Evolutionary conservation across 179 eudicot genomes (phyloP), one percentile per base, ranked within the genome.

Genomic region (Kewa caespitosa): DNA sequence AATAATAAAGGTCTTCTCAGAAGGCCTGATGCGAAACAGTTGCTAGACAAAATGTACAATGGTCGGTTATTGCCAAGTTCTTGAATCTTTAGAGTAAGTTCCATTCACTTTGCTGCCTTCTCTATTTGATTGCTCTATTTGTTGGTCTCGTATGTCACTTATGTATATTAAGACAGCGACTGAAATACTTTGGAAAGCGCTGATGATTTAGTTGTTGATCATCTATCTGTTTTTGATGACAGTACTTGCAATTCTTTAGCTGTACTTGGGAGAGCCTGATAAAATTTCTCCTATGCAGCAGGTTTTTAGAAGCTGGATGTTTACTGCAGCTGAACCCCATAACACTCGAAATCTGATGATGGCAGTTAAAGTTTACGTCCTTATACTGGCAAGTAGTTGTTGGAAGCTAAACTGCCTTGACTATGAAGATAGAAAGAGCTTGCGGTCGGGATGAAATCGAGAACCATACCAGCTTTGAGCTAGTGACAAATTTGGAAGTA

Each of bases 1-100:
- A 95, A 95, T 79, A 95, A 95, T 81, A 95, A 95, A 86, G 99
- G 99, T 69, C 92, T 95, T 73, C 91, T 93, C 52, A 82, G 98
- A 84, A 84, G 99, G 81, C 99, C 99, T 27, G 99, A 85, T 68
- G 95, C 91, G 34, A 80, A 74, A 67, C 84, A 91, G 77, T 83
- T 95, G 79, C 93, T 95, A 30, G 97, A 93, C 67, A 95, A 95
- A 85, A 95, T 95, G 99, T 93, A 95, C 70, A 93, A 95, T 73
- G 92, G 97, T 25, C 89, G 97, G 36, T 75, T 95, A 33, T 75
- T 95, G 74, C 97, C 97, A 48, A 85, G 76, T 70, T 89, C 95
- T 63, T 94, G 84, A n/a, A n/a, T n/a, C n/a, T n/a, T n/a, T n/a
- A n/a, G n/a, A 83, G 97, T 84, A 75, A 81, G 82, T 78, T 78